These are phyloP conservation scores for Fraxinus latifolia DNA, from an alignment of 305 asterid genomes.

Conservation along the genomic window DNA sequence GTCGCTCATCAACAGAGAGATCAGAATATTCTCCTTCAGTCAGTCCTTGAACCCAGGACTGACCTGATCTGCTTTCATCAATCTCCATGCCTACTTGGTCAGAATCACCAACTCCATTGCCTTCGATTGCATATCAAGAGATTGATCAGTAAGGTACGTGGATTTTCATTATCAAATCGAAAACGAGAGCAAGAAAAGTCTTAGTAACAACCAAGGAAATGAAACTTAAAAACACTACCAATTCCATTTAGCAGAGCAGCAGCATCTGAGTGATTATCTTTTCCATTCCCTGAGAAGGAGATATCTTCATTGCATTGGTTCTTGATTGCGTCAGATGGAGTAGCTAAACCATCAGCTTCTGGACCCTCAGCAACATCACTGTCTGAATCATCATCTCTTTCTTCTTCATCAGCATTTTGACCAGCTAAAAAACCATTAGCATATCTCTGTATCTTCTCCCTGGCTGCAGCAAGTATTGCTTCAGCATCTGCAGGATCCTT, in stretches of 20 bases:
- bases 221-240: conserved; percentile 39
- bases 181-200: neutral
- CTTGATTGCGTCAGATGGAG: conserved; percentile 50
- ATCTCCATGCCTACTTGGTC: conserved; percentile 73
- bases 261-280: conserved; percentile 44
- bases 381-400: conserved; percentile 93
- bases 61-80: conserved; percentile 85
- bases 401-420: conserved; percentile 88
- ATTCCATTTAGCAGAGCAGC: conserved; percentile 38
- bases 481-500: conserved; percentile 98
- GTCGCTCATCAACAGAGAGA: conserved; percentile 92
- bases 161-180: conserved; percentile 1
- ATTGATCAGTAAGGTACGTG: conserved; percentile 18
- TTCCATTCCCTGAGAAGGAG: conserved; percentile 44
- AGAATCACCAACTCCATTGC: conserved; percentile 37
- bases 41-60: conserved; percentile 93
- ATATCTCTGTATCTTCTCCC: conserved; percentile 82
- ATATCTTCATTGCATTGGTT: conserved; percentile 35
- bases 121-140: conserved; percentile 30
- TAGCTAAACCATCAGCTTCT: conserved; percentile 72
- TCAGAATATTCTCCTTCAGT: conserved; percentile 96
- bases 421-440: conserved; percentile 74
- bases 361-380: conserved; percentile 79
- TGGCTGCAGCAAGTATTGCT: conserved; percentile 69
- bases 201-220: neutral